Evolutionary conservation across 306 rosid genomes (phyloP), one percentile per base, ranked within the genome.

Genomic region (Nissolia schottii): DNA sequence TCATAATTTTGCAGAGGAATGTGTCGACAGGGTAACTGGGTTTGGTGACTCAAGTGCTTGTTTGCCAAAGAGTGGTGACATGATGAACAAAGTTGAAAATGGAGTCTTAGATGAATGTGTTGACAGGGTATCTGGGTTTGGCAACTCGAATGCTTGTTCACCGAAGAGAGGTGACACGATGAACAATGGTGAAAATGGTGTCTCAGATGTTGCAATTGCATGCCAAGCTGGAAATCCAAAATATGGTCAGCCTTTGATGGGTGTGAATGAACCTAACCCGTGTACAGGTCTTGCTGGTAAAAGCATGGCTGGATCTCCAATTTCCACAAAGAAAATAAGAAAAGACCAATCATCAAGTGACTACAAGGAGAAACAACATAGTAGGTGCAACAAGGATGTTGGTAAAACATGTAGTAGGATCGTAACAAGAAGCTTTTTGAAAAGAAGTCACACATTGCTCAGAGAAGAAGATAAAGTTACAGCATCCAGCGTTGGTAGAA

Each of bases 351-450:
- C 9, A 20, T 32, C 66, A 12, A 27, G 60, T 50, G 75, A 23
- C 24, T 10, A 25, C 32, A 38, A 64, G 75, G 43, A 59, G 72
- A 56, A 78, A n/a, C 45, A 22, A 37, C 13, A 2, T 2, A 1
- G 0, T 4, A 37, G 46, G 34, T 20, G 31, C 50, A 68, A 7
- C 6, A 77, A 51, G 72, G 67, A 76, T 23, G 48, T 14, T 0
- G 3, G 6, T 43, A 37, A 65, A 1, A 15, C 13, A n/a, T 40
- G 54, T 23, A 70, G 14, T 5, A 15, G 68, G 40, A 74, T 23
- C 50, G 53, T 76, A 51, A 77, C 74, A 4, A 77, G 82, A 73
- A 82, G 73, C 64, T 43, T 61, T 67, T 69, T 80, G 8, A 46
- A 64, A 50, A 71, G 19, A 10, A 24, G 16, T 40, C 41, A 3